Evolutionary conservation across 768 basidiomycete species (phyloP).

Genomic region (Podaxis sp.): DNA sequence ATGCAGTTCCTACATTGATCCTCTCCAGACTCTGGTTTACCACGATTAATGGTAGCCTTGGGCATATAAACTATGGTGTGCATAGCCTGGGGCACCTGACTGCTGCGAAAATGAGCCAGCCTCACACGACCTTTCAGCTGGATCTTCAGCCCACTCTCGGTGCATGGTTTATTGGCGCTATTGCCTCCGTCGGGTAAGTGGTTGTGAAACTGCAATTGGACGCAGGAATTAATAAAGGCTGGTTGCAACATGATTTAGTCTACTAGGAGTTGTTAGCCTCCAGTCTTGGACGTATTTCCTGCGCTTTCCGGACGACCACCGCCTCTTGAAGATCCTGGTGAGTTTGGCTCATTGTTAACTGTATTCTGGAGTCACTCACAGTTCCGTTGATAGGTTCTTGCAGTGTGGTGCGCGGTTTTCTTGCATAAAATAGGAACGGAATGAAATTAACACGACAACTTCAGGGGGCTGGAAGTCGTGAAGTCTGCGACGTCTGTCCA

Average conservation of each 20-base stretch:
- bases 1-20: background rate
- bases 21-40: background rate
- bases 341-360: background rate
- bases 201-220: background rate
- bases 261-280: slow-evolving; percentile 1
- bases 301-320: background rate
- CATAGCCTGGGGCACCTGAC: background rate
- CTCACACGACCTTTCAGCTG: background rate
- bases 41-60: background rate
- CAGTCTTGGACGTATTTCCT: slow-evolving; percentile 8
- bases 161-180: slow-evolving; percentile 5
- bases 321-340: background rate
- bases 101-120: background rate
- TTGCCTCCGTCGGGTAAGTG: slow-evolving; percentile 9
- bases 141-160: slow-evolving; percentile 10
- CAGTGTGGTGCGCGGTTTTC: background rate
- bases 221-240: background rate
- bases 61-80: background rate
- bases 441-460: background rate
- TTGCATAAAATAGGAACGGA: too few species aligned
- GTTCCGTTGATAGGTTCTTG: background rate
- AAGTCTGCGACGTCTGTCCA: background rate
- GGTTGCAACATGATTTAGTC: background rate
- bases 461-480: background rate
- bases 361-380: background rate